Evolutionary conservation across 2,329 filamentous ascomycete species (phyloP), one percentile per base, ranked within the genome.

Genomic region (Westerdykella ornata): DNA sequence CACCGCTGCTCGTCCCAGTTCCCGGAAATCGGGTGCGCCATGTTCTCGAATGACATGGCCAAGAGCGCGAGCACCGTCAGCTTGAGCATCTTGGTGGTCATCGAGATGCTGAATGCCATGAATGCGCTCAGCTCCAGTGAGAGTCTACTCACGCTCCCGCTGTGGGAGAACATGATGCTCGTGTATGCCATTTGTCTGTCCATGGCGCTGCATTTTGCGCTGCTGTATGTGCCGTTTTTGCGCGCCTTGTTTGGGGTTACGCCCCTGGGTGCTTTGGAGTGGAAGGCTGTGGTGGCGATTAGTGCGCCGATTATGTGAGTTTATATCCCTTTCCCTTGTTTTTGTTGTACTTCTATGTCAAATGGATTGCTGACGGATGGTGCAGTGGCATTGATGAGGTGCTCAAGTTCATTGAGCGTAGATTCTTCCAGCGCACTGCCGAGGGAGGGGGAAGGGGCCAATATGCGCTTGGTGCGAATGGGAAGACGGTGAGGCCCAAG

Each of bases 81-180:
- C 5, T 77, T 98, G 46, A 94, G 87, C 29, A 81, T 82, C 58
- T 77, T 98, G 14, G 92, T 98, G 35, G 88, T 96, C 46, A 97
- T 98, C 60, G 92, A 98, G 72, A 98, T 98, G 92, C 79, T 98
- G 64, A 98, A 98, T 70, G 92, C 92, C 56, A 90, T 97, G 84
- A 98, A 98, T 63, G 92, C 90, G 0, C 77, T 98, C 22, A 96
- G 88, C 1, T 95, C 88, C 1, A 94, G 87, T 67, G 92, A 98
- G 69, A 94, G 87, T 13, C 80, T 98, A 11, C 70, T 98, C 42
- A 96, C 89, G 2, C 78, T 98, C 48, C 90, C 89, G 8, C 74
- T 98, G n/a, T 96, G 90, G 90, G 81, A 90, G 63, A 98, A 98
- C 72, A 92, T 95, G 84, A 92, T 95, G 77, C 82, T 98, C 14